Base-by-base conservation (phyloP, 495 filamentous ascomycete species). In the Symbiotaphrina buchneri region DNA sequence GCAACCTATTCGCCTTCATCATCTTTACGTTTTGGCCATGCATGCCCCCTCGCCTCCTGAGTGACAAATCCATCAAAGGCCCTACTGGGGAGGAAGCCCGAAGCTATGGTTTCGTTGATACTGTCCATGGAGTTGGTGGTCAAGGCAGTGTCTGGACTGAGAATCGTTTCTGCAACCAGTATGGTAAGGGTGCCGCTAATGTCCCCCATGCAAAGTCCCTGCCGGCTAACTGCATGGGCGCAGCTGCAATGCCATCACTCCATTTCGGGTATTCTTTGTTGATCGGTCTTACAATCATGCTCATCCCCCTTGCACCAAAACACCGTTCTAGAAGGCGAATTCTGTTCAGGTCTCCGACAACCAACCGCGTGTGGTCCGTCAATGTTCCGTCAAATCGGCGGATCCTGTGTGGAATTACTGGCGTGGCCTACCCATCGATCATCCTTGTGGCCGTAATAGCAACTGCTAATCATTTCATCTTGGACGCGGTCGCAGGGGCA, bases 181-280 rank as follows among this genome's bases (percentile, higher is more conserved):
- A 69, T 40, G 59, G 61, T 63, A 46, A 44, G 55, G 39, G 31
- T 17, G 22, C 30, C 22, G 22, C 7, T 8, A 25, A 8, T 13
- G 8, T 25, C 13, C 13, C 13, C 22, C 13, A 25, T n/a, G n/a
- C n/a, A n/a, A n/a, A n/a, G n/a, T n/a, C n/a, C n/a, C n/a, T n/a
- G n/a, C n/a, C 7, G 22, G 22, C 22, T 25, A 13, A 25, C 22
- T 25, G 7, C 13, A 25, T 25, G 7, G 8, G 22, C 22, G 22
- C 22, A 51, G 76, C 76, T 16, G 76, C 76, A 10, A 82, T 82
- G 76, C 76, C 76, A 5, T 71, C 70, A 10, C 60, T 83, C 38
- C 74, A 83, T 44, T 83, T 83, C 46, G 76, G 74, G 7, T 83
- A 81, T 42, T 71, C 75, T 4, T 64, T 83, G 20, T 63, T 76